A percentile compares a stretch with the other conserved stretches of the same genome.
phyloP scores from a whole-genome alignment of 208 protist species.

The Trypanosoma cruzi region DNA sequence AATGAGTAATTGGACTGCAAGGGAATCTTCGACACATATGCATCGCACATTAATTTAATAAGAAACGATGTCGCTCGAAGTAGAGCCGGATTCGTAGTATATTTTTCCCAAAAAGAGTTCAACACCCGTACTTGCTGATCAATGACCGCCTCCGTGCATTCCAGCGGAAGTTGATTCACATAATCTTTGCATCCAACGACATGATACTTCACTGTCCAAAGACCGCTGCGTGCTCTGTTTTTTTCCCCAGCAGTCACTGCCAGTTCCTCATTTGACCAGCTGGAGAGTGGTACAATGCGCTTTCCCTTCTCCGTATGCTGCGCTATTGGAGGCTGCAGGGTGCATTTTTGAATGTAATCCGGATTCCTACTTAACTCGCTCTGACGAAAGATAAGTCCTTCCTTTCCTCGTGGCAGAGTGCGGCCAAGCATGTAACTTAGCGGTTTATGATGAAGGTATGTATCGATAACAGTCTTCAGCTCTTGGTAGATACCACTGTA shows the following conservation, averaged over 20 bases:
- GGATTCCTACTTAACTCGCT: constrained; percentile 33
- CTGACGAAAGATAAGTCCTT: constrained; percentile 27
- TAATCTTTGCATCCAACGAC: constrained; percentile 63
- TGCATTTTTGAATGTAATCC: constrained; percentile 35
- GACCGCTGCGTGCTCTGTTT: constrained; percentile 24
- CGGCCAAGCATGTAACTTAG: constrained; percentile 33
- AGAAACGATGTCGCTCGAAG: constrained; percentile 75
- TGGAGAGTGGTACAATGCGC: constrained; percentile 27
- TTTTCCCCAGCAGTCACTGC: constrained; percentile 27
- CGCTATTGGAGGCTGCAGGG: constrained; percentile 29
- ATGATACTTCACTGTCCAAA: constrained; percentile 31
- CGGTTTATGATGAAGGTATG: constrained; percentile 36
- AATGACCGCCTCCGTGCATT: constrained; percentile 60
- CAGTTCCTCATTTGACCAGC: constrained; percentile 35
- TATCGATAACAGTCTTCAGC: constrained; percentile 30
- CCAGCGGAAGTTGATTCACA: constrained; percentile 71
- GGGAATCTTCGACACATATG: constrained; percentile 78
- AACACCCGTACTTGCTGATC: constrained; percentile 70
- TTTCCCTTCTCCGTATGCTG: constrained; percentile 32
- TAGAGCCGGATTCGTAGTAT: constrained; percentile 60
- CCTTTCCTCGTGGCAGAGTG: constrained; percentile 26
- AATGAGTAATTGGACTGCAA: constrained; percentile 64
- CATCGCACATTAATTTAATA: constrained; percentile 86
- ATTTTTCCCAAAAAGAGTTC: constrained; percentile 70
- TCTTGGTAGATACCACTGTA: constrained; percentile 34